These are phyloP conservation scores for Linderniella brevidens DNA, from an alignment of 257 asterid genomes.

Conservation along the genomic window DNA sequence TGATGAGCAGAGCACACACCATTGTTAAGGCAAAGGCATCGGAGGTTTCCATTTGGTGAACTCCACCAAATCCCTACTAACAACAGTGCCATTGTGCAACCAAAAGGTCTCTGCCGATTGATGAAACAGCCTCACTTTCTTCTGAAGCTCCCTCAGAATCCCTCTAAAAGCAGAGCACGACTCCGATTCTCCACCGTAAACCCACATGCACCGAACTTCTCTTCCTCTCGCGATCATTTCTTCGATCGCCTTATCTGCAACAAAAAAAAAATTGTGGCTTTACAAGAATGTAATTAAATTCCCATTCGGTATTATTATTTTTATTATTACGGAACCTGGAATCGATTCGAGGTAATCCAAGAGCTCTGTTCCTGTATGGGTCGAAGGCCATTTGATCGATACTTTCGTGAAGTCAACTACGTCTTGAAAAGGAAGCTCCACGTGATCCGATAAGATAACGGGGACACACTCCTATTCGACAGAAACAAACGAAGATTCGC, in stretches of 20 bases:
- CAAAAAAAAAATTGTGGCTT: constrained; percentile 3
- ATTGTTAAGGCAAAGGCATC: constrained; percentile 58
- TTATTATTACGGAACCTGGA: constrained; percentile 32
- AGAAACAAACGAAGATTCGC: constrained; percentile 8
- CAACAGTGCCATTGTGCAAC: constrained; percentile 70
- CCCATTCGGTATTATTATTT: not conserved
- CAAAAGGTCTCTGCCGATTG: constrained; percentile 88
- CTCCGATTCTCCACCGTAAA: constrained; percentile 55
- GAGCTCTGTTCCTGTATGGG: constrained; percentile 50
- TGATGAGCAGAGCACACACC: too few species aligned
- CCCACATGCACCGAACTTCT: constrained; percentile 67
- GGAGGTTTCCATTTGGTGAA: constrained; percentile 73
- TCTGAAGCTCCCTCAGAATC: constrained; percentile 78
- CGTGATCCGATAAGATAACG: constrained; percentile 80
- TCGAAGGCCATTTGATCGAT: constrained; percentile 91
- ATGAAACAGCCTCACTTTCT: constrained; percentile 80
- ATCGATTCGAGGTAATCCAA: constrained; percentile 74
- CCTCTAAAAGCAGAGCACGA: constrained; percentile 75
- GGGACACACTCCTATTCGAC: constrained; percentile 87
- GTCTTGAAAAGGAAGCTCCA: constrained; percentile 76
- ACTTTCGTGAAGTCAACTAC: constrained; percentile 57
- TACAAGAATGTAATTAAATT: not conserved
- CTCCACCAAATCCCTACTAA: constrained; percentile 55
- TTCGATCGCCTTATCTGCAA: constrained; percentile 52
- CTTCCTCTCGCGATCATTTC: constrained; percentile 69